Conservation (phyloP, 2,329 filamentous ascomycete genomes). For the Stylonectria norvegica region DNA sequence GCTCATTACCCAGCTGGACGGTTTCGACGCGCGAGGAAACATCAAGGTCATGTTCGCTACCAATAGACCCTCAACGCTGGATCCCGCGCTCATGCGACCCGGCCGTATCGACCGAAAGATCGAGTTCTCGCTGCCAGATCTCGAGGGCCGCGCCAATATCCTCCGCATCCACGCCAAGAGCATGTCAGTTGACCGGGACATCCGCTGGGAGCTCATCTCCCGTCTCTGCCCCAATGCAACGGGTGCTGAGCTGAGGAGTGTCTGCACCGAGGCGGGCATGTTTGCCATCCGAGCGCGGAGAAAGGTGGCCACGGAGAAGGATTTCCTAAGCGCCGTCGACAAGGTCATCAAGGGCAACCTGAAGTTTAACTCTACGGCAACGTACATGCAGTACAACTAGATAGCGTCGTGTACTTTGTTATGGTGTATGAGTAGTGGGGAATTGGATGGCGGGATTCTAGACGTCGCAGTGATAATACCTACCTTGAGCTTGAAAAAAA, state of each 20-base stretch:
- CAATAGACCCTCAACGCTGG: constrained; percentile 90
- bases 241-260: constrained; percentile 90
- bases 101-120: constrained; percentile 99
- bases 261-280: constrained; percentile 98
- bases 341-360: constrained; percentile 99
- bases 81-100: constrained; percentile 95
- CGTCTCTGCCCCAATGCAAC: constrained; percentile 96
- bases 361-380: constrained; percentile 98
- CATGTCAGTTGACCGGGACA: constrained; percentile 98
- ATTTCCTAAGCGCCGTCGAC: constrained; percentile 95
- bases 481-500: no score
- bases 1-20: constrained; percentile 92
- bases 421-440: constrained; percentile 33
- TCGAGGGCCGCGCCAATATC: constrained; percentile 96
- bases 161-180: constrained; percentile 98
- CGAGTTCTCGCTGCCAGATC: constrained; percentile 94
- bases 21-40: constrained; percentile 93
- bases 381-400: constrained; percentile 99
- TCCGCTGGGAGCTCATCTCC: constrained; percentile 97
- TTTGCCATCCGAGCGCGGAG: constrained; percentile 91
- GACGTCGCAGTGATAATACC: constrained; percentile 24
- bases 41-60: constrained; percentile 99
- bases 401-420: constrained; percentile 26
- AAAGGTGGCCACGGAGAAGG: constrained; percentile 98
- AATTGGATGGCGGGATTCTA: constrained; percentile 22